Base-by-base conservation (phyloP, 257 asterid species). In the Solanum medicagineum region DNA sequence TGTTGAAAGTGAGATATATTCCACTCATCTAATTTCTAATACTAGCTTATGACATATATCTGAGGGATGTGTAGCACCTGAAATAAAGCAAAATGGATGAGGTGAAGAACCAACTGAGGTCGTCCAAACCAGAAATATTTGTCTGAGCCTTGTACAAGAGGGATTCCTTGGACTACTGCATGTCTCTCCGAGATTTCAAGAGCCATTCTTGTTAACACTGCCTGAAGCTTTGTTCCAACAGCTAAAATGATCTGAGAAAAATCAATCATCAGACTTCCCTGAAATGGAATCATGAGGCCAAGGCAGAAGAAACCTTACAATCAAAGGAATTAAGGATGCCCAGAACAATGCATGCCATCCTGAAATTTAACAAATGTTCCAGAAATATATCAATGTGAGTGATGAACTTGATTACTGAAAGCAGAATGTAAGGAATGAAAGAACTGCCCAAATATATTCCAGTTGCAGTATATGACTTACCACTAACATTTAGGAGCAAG, bases 81-180 rank as follows among this genome's bases (percentile, higher is more conserved):
- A 79, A 88, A 88, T 79, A 84, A 80, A 79, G 88, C 80, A 71
- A 88, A 88, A 68, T 88, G 90, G 56, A 88, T 88, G 68, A 88
- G 83, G 71, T 85, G 86, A 86, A 86, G 87, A 81, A 88, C 81
- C 65, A 86, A 69, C 22, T 84, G 84, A 8, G 88, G 88, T 19
- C 83, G 85, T 47, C 86, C 85, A 81, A 86, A 86, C 90, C 88
- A 88, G 79, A 88, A 88, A 83, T 88, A 70, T 20, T 86, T 75
- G 85, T 88, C 84, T 54, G 83, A 83, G 26, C 87, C 86, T 57
- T 84, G 84, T 11, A 86, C 88, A 26, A 69, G 60, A 24, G 88
- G 88, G 20, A 84, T 83, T 53, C 88, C 88, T n/a, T 68, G 56
- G 56, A 89, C 86, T 47, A 86, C 87, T 22, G 88, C 77, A 3